Evolutionary conservation across 768 basidiomycete genomes (phyloP).

Genomic region (Mycena maculata): DNA sequence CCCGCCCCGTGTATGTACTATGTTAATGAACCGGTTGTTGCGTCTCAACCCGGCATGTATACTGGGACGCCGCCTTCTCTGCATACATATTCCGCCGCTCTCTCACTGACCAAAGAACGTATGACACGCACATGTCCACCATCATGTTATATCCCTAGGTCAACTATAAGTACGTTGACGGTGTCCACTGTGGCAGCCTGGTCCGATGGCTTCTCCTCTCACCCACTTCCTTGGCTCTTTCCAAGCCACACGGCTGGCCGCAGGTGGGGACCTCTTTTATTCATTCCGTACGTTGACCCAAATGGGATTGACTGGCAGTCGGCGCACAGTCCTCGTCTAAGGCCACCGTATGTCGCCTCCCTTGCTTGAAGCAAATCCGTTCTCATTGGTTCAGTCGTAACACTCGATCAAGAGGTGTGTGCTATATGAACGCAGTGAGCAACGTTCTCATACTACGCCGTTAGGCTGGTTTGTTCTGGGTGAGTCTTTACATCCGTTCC

Average conservation of each 20-base stretch:
- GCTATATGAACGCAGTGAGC: background rate
- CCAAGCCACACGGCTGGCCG: constrained; percentile 20
- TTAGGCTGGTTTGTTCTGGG: constrained; percentile 22
- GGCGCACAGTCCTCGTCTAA: constrained; percentile 12
- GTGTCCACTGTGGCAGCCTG: background rate
- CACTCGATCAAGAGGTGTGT: constrained; percentile 20
- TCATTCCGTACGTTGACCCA: background rate
- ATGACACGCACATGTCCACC: constrained; percentile 5
- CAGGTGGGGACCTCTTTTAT: background rate
- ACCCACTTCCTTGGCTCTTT: background rate
- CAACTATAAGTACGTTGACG: constrained; percentile 1
- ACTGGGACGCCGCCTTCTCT: background rate
- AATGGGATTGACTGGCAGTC: background rate
- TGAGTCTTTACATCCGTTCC: background rate
- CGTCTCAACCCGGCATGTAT: background rate
- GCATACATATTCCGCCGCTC: background rate
- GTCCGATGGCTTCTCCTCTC: constrained; percentile 14
- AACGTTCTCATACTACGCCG: background rate
- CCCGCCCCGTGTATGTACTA: no score
- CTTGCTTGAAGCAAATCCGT: background rate
- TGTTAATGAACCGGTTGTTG: background rate
- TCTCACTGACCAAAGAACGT: background rate
- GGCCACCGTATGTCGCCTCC: constrained; percentile 11
- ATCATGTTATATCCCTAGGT: background rate
- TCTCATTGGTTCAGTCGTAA: constrained; percentile 11